Base-by-base conservation (phyloP, 2,329 filamentous ascomycete genomes). In the Alternaria burnsii region DNA sequence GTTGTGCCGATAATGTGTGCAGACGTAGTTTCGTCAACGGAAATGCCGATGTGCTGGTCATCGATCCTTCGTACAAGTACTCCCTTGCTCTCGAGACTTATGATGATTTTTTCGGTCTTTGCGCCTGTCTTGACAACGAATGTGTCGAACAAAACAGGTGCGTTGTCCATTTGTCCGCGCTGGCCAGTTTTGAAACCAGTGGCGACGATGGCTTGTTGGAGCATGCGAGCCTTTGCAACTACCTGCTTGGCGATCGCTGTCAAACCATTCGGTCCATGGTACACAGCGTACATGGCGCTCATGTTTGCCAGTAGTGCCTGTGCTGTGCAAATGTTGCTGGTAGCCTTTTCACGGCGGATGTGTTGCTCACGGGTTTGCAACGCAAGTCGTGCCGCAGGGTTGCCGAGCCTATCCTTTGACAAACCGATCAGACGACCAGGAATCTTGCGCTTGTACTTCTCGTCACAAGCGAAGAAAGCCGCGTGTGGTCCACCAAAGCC, bases 261-360 rank as follows among this genome's bases (percentile, higher is more conserved):
- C 52, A 98, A 82, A 18, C 94, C 93, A 55, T 88, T 80, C 1
- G 94, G 94, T 4, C 94, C 94, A 76, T 98, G 94, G 79, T 97
- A 98, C 55, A 97, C 85, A 53, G 93, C 94, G 76, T 97, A 98
- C 82, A 97, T 90, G 55, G 94, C 93, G 69, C 89, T 94, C 92
- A 97, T 97, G 79, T 98, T 98, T 38, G 94, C 94, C 52, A 97
- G 84, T 26, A 98, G 83, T 9, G 94, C 94, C 80, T 98, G 94
- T 1, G 94, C 94, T 1, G 94, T 98, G 82, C 94, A 98, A 61
- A 97, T 94, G 76, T 98, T 98, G 83, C 93, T 97, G 2, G 94
- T 98, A 1, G 94, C 94, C 85, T 97, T 97, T 78, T 98, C 94
- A 73, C 94, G 88, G 67, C 94, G 88, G 76, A 98, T 97, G 78